Base-by-base conservation (phyloP, 352 stramenopile genomes). In the Pythium insidiosum region DNA sequence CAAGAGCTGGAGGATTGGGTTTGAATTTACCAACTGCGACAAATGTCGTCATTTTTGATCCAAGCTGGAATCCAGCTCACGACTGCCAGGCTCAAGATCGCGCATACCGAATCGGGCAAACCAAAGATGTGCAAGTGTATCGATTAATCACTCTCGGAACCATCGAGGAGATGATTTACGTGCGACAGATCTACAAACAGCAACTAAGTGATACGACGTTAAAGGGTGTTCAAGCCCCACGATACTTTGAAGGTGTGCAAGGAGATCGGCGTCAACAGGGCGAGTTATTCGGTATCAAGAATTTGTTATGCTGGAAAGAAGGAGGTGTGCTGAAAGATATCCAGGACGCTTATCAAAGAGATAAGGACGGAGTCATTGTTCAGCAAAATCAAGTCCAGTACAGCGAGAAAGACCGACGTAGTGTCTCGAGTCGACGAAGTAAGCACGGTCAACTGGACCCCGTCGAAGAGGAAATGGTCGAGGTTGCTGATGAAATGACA, bases 141-240 rank as follows among this genome's bases (percentile, higher is more conserved):
- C 62, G 84, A 10, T 46, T 94, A 20, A 87, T 95, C 49, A 92
- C 77, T 23, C 50, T 88, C 9, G 76, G 76, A 5, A 92, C 75
- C 38, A 89, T 94, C 22, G 84, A 95, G 51, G 81, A 95, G 47
- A 93, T 90, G 73, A 91, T 94, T 15, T 94, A 93, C 36, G 70
- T 84, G 24, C 69, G 77, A 0, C 81, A 94, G 47, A 88, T 92
- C 45, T 92, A 92, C 64, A 89, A 92, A 53, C 79, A 92, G 34
- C 76, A 92, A 45, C 65, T 92, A 3, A 84, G 73, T 22, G 77
- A 92, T 44, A 86, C 73, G 30, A 88, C 76, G 6, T 58, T 92
- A 13, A 86, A 88, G 46, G 76, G 76, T 0, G 68, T 53, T 19
- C 72, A 79, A 52, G 66, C 69, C 5, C 76, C 72, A 3, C 58